Conservation (phyloP, 805 yeast genomes). For the Saturnispora kantuleensis region DNA sequence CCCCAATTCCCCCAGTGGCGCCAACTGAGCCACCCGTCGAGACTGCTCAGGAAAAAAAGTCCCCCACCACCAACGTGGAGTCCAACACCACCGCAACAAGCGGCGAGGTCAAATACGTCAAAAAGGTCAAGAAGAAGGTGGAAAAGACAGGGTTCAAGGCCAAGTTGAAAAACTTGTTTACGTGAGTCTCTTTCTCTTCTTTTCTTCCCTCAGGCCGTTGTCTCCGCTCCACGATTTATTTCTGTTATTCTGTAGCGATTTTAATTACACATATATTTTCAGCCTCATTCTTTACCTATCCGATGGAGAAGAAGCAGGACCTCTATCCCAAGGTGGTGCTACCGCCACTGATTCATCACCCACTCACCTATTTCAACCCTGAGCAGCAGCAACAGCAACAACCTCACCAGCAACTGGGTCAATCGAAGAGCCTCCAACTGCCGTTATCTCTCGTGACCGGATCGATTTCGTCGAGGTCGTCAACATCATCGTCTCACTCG, state of each 20-base stretch:
- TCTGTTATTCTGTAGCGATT: no score
- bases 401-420: not conserved
- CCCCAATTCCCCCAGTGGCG: constrained; percentile 11
- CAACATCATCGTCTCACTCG: not conserved
- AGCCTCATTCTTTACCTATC: no score
- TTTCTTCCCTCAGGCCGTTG: not conserved
- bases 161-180: constrained; percentile 1
- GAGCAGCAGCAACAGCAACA: constrained; percentile 9
- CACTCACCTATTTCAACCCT: constrained; percentile 23
- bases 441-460: not conserved
- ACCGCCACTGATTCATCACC: constrained; percentile 8
- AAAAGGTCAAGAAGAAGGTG: constrained; percentile 33
- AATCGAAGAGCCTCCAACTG: not conserved
- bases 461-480: not conserved
- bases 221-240: no score
- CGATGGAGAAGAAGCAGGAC: not conserved
- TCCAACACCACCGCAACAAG: constrained; percentile 12
- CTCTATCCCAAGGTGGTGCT: not conserved
- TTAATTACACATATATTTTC: no score
- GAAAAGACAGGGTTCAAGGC: constrained; percentile 9
- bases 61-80: not conserved
- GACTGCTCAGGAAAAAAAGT: constrained; percentile 17
- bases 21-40: constrained; percentile 2
- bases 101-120: constrained; percentile 12
- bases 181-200: not conserved